A percentile compares a stretch with the other conserved stretches of the same genome.
phyloP scores from a whole-genome alignment of 371 early-diverging fungal species.

The Saksenaea vasiformis region DNA sequence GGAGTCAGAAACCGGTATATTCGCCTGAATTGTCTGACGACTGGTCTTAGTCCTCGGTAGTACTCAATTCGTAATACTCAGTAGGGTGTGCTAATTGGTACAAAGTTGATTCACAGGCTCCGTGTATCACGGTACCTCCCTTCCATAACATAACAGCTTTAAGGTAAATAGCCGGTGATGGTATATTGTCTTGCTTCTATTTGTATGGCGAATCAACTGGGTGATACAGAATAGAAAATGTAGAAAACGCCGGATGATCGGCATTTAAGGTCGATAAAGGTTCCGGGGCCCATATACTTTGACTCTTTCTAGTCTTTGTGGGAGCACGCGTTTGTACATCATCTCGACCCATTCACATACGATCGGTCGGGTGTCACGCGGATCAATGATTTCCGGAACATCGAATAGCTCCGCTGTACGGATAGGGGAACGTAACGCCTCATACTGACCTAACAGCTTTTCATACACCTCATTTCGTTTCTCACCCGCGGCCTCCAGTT shows the following conservation, averaged over 20 bases:
- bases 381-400: slow-evolving; percentile 50
- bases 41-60: too few species aligned
- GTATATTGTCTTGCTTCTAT: not conserved
- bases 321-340: slow-evolving; percentile 43
- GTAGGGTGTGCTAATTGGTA: too few species aligned
- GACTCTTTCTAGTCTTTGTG: slow-evolving; percentile 36
- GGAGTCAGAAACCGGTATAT: too few species aligned
- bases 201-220: too few species aligned
- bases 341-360: slow-evolving; percentile 46
- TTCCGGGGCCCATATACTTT: slow-evolving; percentile 37
- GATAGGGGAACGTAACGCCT: slow-evolving; percentile 45
- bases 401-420: slow-evolving; percentile 51
- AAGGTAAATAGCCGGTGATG: not conserved
- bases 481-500: slow-evolving; percentile 48
- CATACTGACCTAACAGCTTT: slow-evolving; percentile 38
- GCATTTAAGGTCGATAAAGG: slow-evolving; percentile 36
- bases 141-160: too few species aligned
- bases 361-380: slow-evolving; percentile 46
- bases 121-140: too few species aligned
- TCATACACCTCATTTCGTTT: slow-evolving; percentile 44
- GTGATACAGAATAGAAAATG: too few species aligned
- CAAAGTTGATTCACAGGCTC: too few species aligned
- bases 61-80: too few species aligned
- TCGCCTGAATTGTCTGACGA: too few species aligned
- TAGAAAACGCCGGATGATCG: too few species aligned